A percentile compares a stretch with the other conserved stretches of the same genome.
phyloP scores from a whole-genome alignment of 495 filamentous ascomycete species.

The Penicillium silybi region DNA sequence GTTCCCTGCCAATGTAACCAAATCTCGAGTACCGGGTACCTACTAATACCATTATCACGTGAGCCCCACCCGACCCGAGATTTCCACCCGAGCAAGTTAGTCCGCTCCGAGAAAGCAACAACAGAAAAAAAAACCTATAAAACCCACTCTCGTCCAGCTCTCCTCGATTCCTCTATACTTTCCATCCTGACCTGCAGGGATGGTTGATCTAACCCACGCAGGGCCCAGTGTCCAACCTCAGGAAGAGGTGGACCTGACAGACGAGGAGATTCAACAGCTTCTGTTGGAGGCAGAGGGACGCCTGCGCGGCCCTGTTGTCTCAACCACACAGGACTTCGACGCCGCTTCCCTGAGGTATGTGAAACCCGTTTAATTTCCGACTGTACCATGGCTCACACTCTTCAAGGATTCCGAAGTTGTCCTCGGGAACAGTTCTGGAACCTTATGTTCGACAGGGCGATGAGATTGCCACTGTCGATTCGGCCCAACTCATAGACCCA shows the following conservation, averaged over 20 bases:
- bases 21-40: background rate
- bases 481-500: constrained; percentile 38
- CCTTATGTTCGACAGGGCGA: constrained; percentile 48
- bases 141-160: constrained; percentile 4
- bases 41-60: constrained; percentile 4
- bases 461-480: constrained; percentile 45
- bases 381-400: background rate
- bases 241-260: constrained; percentile 29
- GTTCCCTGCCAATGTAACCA: background rate
- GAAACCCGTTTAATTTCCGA: background rate
- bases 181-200: constrained; percentile 17
- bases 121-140: constrained; percentile 27
- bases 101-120: constrained; percentile 23
- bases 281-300: constrained; percentile 61
- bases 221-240: constrained; percentile 10
- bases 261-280: constrained; percentile 59
- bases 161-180: constrained; percentile 7
- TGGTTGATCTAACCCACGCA: constrained; percentile 13
- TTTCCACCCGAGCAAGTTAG: constrained; percentile 18
- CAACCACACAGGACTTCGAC: constrained; percentile 6
- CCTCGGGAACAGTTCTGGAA: constrained; percentile 30
- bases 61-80: background rate
- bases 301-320: constrained; percentile 35
- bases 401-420: constrained; percentile 40
- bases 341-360: constrained; percentile 19